Conservation (phyloP, 805 yeast genomes). For the Kluyveromyces dobzhanskii region DNA sequence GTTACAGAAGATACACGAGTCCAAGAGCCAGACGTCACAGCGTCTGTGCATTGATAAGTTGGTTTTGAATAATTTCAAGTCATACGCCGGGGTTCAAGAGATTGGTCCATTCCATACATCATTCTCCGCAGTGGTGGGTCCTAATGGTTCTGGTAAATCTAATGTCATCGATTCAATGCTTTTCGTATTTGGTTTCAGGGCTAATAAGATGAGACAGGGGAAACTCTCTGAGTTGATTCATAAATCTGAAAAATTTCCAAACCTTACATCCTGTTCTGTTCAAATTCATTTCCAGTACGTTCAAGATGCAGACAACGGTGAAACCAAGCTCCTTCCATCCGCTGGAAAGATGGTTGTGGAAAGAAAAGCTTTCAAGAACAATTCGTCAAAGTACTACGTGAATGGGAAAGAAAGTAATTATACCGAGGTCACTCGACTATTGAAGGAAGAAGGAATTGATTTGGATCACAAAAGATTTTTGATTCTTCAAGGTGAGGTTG, state of each 20-base stretch:
- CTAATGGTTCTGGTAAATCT: conserved; percentile 97
- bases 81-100: conserved; percentile 87
- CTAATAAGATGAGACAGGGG: conserved; percentile 93
- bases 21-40: conserved; percentile 25
- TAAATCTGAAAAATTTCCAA: conserved; percentile 66
- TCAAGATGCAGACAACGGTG: conserved; percentile 43
- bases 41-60: conserved; percentile 71
- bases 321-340: conserved; percentile 40
- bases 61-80: conserved; percentile 79
- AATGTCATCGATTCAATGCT: conserved; percentile 94
- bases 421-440: conserved; percentile 64
- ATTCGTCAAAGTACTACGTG: conserved; percentile 69
- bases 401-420: conserved; percentile 64
- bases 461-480: conserved; percentile 90
- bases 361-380: conserved; percentile 70
- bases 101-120: conserved; percentile 94
- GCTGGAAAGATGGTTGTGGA: conserved; percentile 58
- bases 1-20: conserved; percentile 21
- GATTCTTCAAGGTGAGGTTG: conserved; percentile 97
- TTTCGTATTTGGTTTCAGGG: conserved; percentile 95
- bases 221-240: conserved; percentile 90
- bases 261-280: conserved; percentile 71
- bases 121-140: conserved; percentile 96
- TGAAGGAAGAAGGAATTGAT: conserved; percentile 82
- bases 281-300: conserved; percentile 84